Base-by-base conservation (phyloP, 805 yeast species). In the Metschnikowia rubicola region DNA sequence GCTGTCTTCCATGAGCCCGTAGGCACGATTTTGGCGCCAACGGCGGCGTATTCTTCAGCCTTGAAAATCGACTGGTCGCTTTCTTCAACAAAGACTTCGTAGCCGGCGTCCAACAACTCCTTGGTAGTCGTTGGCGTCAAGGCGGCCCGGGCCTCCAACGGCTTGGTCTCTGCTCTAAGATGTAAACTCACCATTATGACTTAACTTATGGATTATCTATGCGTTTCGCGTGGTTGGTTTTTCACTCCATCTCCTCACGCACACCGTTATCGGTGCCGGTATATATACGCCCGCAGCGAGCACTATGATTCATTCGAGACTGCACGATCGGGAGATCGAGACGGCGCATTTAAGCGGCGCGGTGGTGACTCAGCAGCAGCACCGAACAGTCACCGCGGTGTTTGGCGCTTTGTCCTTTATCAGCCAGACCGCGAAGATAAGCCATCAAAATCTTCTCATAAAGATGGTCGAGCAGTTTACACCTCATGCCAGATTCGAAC, bases 71-170 rank as follows among this genome's bases (percentile, higher is more conserved):
- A 86, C 69, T 87, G 96, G 35, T 83, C 74, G 26, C 94, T 80
- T 55, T 89, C 85, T 71, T 94, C 99, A 44, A 94, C 97, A 57
- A 75, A 88, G 39, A 94, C 80, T 57, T 84, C 81, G 74, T 88
- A 94, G 0, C 97, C 97, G 38, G 96, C 91, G 49, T 84, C 88
- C 52, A 88, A 67, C 54, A 94, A 77, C 59, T 83, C 78, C 70
- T 88, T 86, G 57, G 96, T 84, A 35, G 97, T 88, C 37, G 88
- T 70, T 30, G 99, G 99, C 1, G 99, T 90, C 59, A 94, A 77
- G 38, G 96, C 97, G 37, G 98, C 96, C 75, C 99, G 86, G 52
- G 95, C 96, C 74, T 94, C 99, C 61, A 89, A 72, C 28, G 98
- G 96, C 80, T 94, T 94, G 61, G 94, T 87, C 68, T 94, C 99